Evolutionary conservation across 108 stramenopile species (phyloP), one percentile per base, ranked within the genome.

Genomic region (Pinguiococcus pyrenoidosus): DNA sequence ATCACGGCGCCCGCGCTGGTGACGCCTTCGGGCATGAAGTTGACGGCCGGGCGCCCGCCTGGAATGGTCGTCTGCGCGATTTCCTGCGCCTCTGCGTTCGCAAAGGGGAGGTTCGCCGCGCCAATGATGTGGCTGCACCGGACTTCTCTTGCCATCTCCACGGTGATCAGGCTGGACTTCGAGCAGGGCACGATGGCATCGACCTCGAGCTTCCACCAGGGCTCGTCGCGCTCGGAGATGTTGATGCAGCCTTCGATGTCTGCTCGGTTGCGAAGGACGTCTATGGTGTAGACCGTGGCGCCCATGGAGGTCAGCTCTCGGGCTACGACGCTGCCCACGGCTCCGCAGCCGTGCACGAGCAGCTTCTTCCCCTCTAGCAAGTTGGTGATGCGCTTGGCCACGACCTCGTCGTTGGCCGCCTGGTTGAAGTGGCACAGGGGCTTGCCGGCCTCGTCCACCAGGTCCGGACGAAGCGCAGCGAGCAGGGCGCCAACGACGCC

Each of bases 341-440:
- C 66, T 3, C 70, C 64, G 42, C 70, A 71, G 40, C 70, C 64
- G 36, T 71, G 70, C n/a, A 71, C 70, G n/a, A n/a, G n/a, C n/a
- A n/a, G n/a, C n/a, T n/a, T n/a, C n/a, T n/a, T n/a, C n/a, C n/a
- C n/a, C n/a, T n/a, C n/a, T n/a, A n/a, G n/a, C n/a, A n/a, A n/a
- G n/a, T n/a, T n/a, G 1, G 57, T 66, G 44, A 71, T 66, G 4
- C 20, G 28, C n/a, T 64, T 46, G 38, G 56, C 48, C n/a, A 28
- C 17, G 32, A 23, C 51, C 8, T 54, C 64, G n/a, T 46, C 46
- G 39, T 52, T 46, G 32, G 59, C 47, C n/a, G n/a, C n/a, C n/a
- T n/a, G n/a, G n/a, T n/a, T n/a, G n/a, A n/a, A n/a, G n/a, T n/a
- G n/a, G n/a, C n/a, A n/a, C n/a, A n/a, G n/a, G n/a, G n/a, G n/a